These are phyloP conservation scores for Avicennia marina DNA, from an alignment of 257 asterid genomes.

Conservation along the genomic window DNA sequence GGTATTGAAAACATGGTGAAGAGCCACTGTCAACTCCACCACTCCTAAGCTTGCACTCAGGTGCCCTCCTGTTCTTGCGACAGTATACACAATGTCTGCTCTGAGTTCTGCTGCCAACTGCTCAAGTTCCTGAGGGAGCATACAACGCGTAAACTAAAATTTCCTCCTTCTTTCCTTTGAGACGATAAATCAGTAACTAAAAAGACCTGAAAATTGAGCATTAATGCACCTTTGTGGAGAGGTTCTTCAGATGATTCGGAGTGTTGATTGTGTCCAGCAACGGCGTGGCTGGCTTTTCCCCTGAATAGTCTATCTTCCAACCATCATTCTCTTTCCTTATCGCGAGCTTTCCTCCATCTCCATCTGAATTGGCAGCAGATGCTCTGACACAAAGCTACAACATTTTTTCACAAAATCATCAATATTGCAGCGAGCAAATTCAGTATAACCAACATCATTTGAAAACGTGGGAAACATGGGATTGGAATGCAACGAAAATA, in stretches of 20 bases:
- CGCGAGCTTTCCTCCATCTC: slow-evolving; percentile 24
- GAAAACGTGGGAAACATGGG: no score
- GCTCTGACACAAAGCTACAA: slow-evolving; percentile 47
- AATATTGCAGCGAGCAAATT: no score
- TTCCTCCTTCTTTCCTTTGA: no score
- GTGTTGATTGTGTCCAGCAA: slow-evolving; percentile 62
- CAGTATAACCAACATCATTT: no score
- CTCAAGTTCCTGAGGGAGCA: slow-evolving; percentile 55
- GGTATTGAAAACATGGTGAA: slow-evolving; percentile 71
- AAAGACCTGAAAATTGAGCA: not conserved
- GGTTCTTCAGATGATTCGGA: slow-evolving; percentile 75
- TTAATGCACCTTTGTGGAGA: slow-evolving; percentile 35
- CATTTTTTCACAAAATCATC: slow-evolving; percentile 8
- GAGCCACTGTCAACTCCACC: slow-evolving; percentile 74
- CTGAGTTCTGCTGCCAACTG: slow-evolving; percentile 68
- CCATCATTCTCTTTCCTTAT: slow-evolving; percentile 40
- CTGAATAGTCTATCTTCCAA: slow-evolving; percentile 54
- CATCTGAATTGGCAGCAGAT: slow-evolving; percentile 31
- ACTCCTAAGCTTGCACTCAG: slow-evolving; percentile 72
- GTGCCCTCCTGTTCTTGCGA: slow-evolving; percentile 67
- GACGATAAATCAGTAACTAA: not conserved
- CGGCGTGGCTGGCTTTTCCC: slow-evolving; percentile 60
- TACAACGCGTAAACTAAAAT: no score
- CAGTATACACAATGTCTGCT: slow-evolving; percentile 58
- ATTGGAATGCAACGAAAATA: no score